These are phyloP conservation scores for Jamesozyma rosinii DNA, from an alignment of 805 yeast species.

Conservation along the genomic window DNA sequence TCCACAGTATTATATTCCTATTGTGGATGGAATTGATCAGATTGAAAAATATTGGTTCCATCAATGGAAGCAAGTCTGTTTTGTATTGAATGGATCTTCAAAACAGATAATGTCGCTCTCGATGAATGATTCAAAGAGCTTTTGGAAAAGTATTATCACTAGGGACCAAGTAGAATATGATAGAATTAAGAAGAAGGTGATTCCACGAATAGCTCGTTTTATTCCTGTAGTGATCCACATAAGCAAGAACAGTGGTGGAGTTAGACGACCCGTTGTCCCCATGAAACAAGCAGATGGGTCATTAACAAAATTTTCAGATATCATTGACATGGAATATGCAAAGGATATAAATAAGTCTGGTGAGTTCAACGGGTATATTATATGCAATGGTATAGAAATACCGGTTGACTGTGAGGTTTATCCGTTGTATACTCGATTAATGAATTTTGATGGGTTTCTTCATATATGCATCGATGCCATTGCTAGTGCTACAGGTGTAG, in stretches of 20 bases:
- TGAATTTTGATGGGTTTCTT: constrained; percentile 56
- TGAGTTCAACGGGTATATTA: constrained; percentile 32
- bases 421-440: constrained; percentile 38
- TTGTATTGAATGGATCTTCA: constrained; percentile 64
- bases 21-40: constrained; percentile 28
- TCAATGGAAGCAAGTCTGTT: constrained; percentile 75
- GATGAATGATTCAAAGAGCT: constrained; percentile 43
- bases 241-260: constrained; percentile 31
- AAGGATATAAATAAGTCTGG: constrained; percentile 34
- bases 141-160: constrained; percentile 46
- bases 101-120: constrained; percentile 73
- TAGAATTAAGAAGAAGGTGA: constrained; percentile 17
- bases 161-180: constrained; percentile 17
- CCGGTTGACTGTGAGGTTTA: constrained; percentile 38
- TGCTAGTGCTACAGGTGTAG: not conserved
- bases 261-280: constrained; percentile 27
- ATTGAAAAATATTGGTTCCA: constrained; percentile 52
- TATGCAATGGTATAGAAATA: constrained; percentile 48
- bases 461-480: constrained; percentile 29
- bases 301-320: constrained; percentile 31
- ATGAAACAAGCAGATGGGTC: constrained; percentile 3
- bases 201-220: constrained; percentile 10
- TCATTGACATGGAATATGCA: constrained; percentile 36
- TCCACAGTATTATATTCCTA: constrained; percentile 41
- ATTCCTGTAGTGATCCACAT: constrained; percentile 23